Evolutionary conservation across 1,284 basidiomycete species (phyloP), one percentile per base, ranked within the genome.

Genomic region (Boletellus sp.): DNA sequence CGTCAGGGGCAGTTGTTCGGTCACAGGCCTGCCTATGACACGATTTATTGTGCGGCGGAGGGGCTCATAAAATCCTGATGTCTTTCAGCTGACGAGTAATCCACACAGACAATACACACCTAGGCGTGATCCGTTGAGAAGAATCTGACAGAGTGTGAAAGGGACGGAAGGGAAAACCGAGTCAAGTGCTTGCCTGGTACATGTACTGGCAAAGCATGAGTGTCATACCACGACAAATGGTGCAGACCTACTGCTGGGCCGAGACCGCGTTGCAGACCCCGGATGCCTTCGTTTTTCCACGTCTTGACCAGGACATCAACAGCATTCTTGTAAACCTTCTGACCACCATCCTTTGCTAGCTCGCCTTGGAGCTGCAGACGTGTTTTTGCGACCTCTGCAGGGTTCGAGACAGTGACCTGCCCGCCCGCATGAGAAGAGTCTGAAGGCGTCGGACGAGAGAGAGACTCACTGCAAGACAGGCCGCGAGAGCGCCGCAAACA

Each of bases 341-440:
- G 67, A 8, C 78, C 79, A 11, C 86, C 84, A 14, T 71, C 76
- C 63, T 86, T 90, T 30, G 87, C 80, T 13, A 97, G 79, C 69
- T 98, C 94, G 19, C 94, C 94, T 66, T 97, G 93, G 19, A 98
- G 77, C 64, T 97, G 94, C 44, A 98, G 70, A 48, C 94, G 84
- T 27, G 94, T 97, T 70, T 97, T 97, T 48, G 90, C 88, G 25
- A 96, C 92, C 63, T 96, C 94, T 9, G 91, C 87, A 43, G 87
- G 86, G 57, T 91, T 91, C 6, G 87, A 89, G 47, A 91, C 71
- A 9, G 87, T 91, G 37, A 91, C 87, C 87, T 90, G 54, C 19
- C 8, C 21, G 19, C 14, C 8, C 14, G 27, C 23, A 35, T 44
- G 43, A 53, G 47, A 36, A 32, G 46, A 29, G 37, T 8, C 13